phyloP scores from a whole-genome alignment of 2,329 filamentous ascomycete species.

The Scedosporium dehoogii region DNA sequence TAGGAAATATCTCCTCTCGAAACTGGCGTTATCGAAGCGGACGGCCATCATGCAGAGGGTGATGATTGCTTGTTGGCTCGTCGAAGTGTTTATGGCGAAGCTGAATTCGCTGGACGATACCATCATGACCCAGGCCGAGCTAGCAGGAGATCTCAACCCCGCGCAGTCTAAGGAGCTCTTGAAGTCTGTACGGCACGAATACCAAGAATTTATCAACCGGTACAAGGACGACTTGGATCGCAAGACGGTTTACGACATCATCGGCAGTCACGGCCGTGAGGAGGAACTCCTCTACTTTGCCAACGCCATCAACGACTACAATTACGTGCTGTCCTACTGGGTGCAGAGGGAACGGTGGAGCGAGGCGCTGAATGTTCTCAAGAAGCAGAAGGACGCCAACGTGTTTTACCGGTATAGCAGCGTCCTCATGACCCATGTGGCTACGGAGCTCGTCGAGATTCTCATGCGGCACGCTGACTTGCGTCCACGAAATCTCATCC shows the following conservation, averaged over 20 bases:
- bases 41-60: conserved; percentile 81
- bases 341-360: conserved; percentile 88
- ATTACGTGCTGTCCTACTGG: conserved; percentile 95
- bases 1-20: conserved; percentile 79
- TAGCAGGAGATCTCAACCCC: conserved; percentile 61
- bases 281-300: conserved; percentile 89
- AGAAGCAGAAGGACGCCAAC: conserved; percentile 84
- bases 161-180: conserved; percentile 65
- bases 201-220: conserved; percentile 75
- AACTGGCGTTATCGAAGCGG: conserved; percentile 73
- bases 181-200: conserved; percentile 62
- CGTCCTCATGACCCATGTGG: conserved; percentile 85
- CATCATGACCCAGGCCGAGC: conserved; percentile 78
- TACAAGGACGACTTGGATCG: conserved; percentile 82
- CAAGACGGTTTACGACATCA: conserved; percentile 90
- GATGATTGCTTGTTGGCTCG: conserved; percentile 91
- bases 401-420: conserved; percentile 96
- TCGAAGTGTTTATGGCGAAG: conserved; percentile 96
- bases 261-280: conserved; percentile 90
- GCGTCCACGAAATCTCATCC: conserved; percentile 79
- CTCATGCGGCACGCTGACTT: conserved; percentile 85
- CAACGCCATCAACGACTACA: conserved; percentile 78
- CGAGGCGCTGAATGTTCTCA: conserved; percentile 78
- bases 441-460: conserved; percentile 84
- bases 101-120: conserved; percentile 90